Conservation (phyloP, 805 yeast species). For the Teunomyces cretensis region DNA sequence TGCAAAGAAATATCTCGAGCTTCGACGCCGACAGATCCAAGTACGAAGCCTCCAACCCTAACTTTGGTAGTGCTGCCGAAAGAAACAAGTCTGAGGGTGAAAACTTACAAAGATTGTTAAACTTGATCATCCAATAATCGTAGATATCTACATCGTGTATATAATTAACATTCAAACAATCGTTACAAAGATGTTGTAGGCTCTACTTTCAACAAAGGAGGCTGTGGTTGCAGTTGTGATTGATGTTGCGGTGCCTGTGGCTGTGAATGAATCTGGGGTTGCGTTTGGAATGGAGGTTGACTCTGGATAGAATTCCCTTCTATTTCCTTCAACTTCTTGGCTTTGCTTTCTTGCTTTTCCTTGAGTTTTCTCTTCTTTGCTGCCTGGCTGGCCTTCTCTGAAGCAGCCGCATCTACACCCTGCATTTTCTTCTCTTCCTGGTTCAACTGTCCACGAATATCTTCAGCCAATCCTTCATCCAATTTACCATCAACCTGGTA, state of each 20-base stretch:
- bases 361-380: conserved; percentile 35
- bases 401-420: conserved; percentile 26
- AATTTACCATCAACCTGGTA: conserved; percentile 75
- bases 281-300: neutral
- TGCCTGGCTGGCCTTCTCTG: conserved; percentile 10
- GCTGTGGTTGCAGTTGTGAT: neutral
- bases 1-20: conserved; percentile 25
- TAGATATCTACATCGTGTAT: neutral
- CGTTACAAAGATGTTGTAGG: neutral
- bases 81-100: conserved; percentile 33
- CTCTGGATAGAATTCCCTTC: conserved; percentile 5
- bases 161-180: neutral
- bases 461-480: conserved; percentile 67
- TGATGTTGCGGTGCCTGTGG: too few relatives aligned
- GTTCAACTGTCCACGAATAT: conserved; percentile 55
- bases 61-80: conserved; percentile 31
- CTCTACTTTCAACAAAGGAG: neutral
- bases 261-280: neutral
- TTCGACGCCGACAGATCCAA: conserved; percentile 19
- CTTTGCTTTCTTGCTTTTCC: conserved; percentile 22
- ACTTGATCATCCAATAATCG: conserved; percentile 18
- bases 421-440: conserved; percentile 51
- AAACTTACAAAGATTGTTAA: conserved; percentile 25
- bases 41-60: conserved; percentile 33
- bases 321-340: conserved; percentile 14